phyloP scores from a whole-genome alignment of 2,329 filamentous ascomycete genomes.

The Fusarium sp. region DNA sequence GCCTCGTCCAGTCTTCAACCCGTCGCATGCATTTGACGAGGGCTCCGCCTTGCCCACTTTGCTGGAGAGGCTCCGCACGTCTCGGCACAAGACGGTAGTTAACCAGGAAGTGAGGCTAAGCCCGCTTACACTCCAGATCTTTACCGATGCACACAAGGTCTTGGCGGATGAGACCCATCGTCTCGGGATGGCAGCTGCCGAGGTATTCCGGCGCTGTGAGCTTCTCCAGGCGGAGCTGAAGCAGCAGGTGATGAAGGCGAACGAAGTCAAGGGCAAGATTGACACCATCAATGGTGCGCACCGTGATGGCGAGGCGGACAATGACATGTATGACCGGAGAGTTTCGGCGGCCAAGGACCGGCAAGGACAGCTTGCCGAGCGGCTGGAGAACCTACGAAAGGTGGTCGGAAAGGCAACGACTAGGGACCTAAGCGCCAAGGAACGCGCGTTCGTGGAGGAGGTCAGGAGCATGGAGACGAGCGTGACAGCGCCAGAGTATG shows the following conservation, averaged over 20 bases:
- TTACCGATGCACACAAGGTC: conserved; percentile 79
- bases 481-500: conserved; percentile 53
- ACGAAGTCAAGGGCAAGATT: conserved; percentile 73
- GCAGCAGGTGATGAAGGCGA: conserved; percentile 74
- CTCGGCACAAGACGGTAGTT: conserved; percentile 70
- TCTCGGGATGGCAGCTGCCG: conserved; percentile 76
- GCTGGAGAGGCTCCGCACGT: conserved; percentile 68
- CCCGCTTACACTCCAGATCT: conserved; percentile 75
- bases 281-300: conserved; percentile 68
- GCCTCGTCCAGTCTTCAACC: conserved; percentile 75
- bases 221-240: conserved; percentile 75
- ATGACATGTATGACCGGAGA: conserved; percentile 69
- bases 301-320: conserved; percentile 63
- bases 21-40: conserved; percentile 70
- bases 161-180: conserved; percentile 76
- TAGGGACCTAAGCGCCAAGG: conserved; percentile 58
- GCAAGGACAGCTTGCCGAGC: conserved; percentile 67
- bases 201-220: conserved; percentile 79
- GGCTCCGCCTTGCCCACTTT: conserved; percentile 67
- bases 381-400: conserved; percentile 69
- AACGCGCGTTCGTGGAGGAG: conserved; percentile 60
- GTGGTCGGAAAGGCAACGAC: conserved; percentile 56
- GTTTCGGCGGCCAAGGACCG: conserved; percentile 65
- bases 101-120: conserved; percentile 78
- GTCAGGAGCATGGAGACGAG: conserved; percentile 67